These are phyloP conservation scores for Teratosphaeria nubilosa DNA, from an alignment of 2,329 filamentous ascomycete genomes.

Conservation along the genomic window DNA sequence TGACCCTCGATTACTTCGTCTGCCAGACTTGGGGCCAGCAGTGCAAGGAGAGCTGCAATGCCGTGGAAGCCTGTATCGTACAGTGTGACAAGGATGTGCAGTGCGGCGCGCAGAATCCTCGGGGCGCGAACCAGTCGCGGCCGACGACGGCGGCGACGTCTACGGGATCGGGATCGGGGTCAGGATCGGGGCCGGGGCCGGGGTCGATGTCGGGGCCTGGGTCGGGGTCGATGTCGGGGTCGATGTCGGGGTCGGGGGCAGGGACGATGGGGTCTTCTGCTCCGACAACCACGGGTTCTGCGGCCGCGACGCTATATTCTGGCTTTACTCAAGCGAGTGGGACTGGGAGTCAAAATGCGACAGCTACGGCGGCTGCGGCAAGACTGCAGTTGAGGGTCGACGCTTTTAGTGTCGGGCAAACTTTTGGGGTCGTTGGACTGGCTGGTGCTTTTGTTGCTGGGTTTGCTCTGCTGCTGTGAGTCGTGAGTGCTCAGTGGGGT, in stretches of 20 bases:
- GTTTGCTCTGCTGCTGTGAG: conserved; percentile 37
- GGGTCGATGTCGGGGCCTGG: too few relatives aligned
- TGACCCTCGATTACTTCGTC: conserved; percentile 68
- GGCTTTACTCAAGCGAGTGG: conserved; percentile 29
- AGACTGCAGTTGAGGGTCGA: conserved; percentile 24
- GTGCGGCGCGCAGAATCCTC: conserved; percentile 61
- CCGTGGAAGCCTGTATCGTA: conserved; percentile 48
- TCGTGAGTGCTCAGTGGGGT: neutral
- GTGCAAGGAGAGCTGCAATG: conserved; percentile 45
- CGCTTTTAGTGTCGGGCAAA: conserved; percentile 43
- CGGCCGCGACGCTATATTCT: conserved; percentile 31
- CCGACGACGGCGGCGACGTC: conserved; percentile 35
- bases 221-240: too few relatives aligned
- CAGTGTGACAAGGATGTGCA: conserved; percentile 56
- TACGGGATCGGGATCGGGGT: too few relatives aligned
- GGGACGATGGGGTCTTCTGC: conserved; percentile 15
- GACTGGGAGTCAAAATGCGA: conserved; percentile 2
- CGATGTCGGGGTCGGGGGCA: too few relatives aligned
- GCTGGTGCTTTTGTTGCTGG: conserved; percentile 47
- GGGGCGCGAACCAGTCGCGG: conserved; percentile 46
- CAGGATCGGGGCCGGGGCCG: too few relatives aligned
- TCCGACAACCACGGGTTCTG: conserved; percentile 3
- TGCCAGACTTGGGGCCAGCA: conserved; percentile 63
- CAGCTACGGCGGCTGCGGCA: conserved; percentile 17
- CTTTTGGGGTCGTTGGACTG: conserved; percentile 47